These are phyloP conservation scores for Talaromyces sp. DNA, from an alignment of 2,329 filamentous ascomycete species.

Conservation along the genomic window DNA sequence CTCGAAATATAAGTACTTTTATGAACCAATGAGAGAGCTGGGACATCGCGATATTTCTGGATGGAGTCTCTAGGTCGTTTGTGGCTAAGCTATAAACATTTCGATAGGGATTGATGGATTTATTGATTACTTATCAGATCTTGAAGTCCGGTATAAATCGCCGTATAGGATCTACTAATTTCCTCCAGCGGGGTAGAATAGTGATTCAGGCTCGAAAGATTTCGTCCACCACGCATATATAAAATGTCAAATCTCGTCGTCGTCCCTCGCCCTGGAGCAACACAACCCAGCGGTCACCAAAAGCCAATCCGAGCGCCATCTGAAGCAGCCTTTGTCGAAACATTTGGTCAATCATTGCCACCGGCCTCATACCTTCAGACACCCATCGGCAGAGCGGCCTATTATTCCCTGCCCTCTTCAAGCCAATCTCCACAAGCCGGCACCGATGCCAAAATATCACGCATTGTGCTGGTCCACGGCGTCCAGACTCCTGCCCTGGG, in stretches of 20 bases:
- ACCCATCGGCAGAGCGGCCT: conserved; percentile 7
- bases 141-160: neutral
- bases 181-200: neutral
- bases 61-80: neutral
- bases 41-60: neutral
- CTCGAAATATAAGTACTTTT: too few relatives aligned
- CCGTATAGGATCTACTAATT: neutral
- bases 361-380: conserved; percentile 24
- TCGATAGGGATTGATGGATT: neutral
- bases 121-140: neutral
- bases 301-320: conserved; percentile 24
- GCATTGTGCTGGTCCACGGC: conserved; percentile 13
- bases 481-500: conserved; percentile 7
- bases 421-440: neutral
- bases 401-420: conserved; percentile 4
- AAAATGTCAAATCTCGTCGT: conserved; percentile 8
- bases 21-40: neutral
- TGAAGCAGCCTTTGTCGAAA: conserved; percentile 24
- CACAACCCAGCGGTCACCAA: neutral
- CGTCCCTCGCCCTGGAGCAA: conserved; percentile 8
- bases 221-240: neutral
- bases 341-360: conserved; percentile 22
- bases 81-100: neutral
- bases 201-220: too few relatives aligned
- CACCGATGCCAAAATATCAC: neutral